Evolutionary conservation across 2,329 filamentous ascomycete species (phyloP), one percentile per base, ranked within the genome.

Genomic region (Rhynchosporium agropyri): DNA sequence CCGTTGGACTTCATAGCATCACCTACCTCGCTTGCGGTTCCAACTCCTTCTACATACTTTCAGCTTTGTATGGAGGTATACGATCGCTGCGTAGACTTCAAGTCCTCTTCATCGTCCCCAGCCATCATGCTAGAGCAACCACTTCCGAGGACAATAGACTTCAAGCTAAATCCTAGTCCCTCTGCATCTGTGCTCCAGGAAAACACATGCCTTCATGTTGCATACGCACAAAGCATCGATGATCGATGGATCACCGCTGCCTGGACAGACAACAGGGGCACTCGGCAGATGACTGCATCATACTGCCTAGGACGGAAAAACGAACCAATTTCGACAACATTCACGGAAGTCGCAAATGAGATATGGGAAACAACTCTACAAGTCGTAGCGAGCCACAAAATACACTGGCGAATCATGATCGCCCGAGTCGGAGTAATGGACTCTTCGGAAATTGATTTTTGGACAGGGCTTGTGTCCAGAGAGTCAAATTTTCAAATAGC

Each of bases 201-300:
- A 73, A 91, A 92, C 67, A 90, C 87, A 0, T 89, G 89, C 71
- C 85, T 96, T 36, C 91, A 96, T 73, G 79, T 96, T 50, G 90
- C 89, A 1, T 96, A 96, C 71, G 85, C 89, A 1, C 83, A 87
- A 61, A 93, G 90, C 71, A 80, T 88, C 10, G 90, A 94, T 73
- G 85, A 89, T 26, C 80, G 87, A 8, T 96, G 92, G 92, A 78
- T 95, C 43, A 89, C 88, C 12, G 89, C 86, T 5, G 89, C 89
- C 0, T 96, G 91, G 91, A 91, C 88, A 1, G 90, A 96, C 72
- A 91, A 87, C 68, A 84, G 84, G 31, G 91, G 91, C 1, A 85
- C 84, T 63, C 85, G 89, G 65, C 89, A 93, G 73, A 85, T 87
- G 68, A 90, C 84, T 15, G 84, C 87, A 0, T 89, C 89, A 0